Base-by-base conservation (phyloP, 108 stramenopile genomes). In the Nannochloropsis gaditana region DNA sequence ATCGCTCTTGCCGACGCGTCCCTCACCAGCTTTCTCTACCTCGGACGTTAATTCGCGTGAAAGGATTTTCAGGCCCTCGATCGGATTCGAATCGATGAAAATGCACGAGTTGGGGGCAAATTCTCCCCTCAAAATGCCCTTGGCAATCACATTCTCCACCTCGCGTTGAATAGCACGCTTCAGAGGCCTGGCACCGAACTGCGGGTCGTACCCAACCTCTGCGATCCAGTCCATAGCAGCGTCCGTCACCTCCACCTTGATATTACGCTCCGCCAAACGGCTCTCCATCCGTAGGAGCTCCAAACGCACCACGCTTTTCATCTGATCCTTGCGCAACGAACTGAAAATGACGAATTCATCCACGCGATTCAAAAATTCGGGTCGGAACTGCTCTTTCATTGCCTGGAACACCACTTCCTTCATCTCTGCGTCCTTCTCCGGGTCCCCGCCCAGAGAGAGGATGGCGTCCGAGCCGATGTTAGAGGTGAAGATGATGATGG, bases 281-380 rank as follows among this genome's bases (percentile, higher is more conserved):
- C 44, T 15, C 11, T 45, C 41, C 47, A 93, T 88, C 79, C 90
- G 90, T 45, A 89, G 82, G 45, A 93, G 90, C 90, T 93, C 92
- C 80, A 91, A 87, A 11, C 44, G 9, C 31, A 86, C 90, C 80
- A 99, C 96, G 84, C 90, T 90, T 73, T 93, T 92, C 45, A 99
- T 91, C 79, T 99, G 94, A 41, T 84, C 87, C 45, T 84, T 88
- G 45, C 93, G 92, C 9, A 96, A 91, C 42, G 94, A 92, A 83
- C 95, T 95, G 94, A 99, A 99, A 85, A 97, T 94, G 21, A 98
- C 95, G 44, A 95, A 91, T 85, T 97, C 97, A 87, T 97, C 95
- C n/a, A 98, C 92, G 50, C 99, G 92, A 85, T 99, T 99, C 86
- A 99, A 91, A 91, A 99, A 98, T 88, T 99, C 99, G 9, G 99